Evolutionary conservation across 768 basidiomycete species (phyloP), one percentile per base, ranked within the genome.

Genomic region (Tricholomella constricta): DNA sequence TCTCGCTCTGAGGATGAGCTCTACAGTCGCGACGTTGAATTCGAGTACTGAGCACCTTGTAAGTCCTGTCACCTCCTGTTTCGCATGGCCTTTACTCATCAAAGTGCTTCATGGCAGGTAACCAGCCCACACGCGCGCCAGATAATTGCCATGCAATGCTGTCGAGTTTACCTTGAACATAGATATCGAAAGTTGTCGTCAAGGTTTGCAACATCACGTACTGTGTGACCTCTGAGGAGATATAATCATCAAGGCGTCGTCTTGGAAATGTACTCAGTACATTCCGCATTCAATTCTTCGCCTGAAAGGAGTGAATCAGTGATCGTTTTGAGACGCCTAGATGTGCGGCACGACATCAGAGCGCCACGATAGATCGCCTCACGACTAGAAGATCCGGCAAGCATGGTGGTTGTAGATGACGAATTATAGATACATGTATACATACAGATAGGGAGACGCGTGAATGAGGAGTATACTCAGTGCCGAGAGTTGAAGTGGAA

Each of bases 1-100:
- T 26, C 22, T 5, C 52, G 52, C 9, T 27, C 37, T 2, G 45
- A 46, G 14, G 45, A 47, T 6, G 54, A 47, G 22, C 46, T 54
- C 6, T 47, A 35, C 11, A 41, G 43, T 41, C 47, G 47, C 2
- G 49, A 55, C 45, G 19, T 48, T 25, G 52, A 54, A 23, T n/a
- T 31, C 25, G 35, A 41, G 20, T 48, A 49, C 31, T 43, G 41
- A 26, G 22, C 35, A 22, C 31, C 22, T 12, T 22, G 51, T 44
- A 31, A 43, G 46, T 38, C 34, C 6, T 17, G 9, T 40, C 35
- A 29, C 25, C 27, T 19, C 15, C n/a, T 15, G 14, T 23, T n/a
- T 40, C 36, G 48, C 15, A n/a, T 44, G 1, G 15, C 12, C 3
- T 7, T 17, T 5, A 12, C 15, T 50, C 8, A 22, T 26, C 1